Percentiles rank a stretch among this genome's conserved stretches.
These are phyloP conservation scores for Scheffersomyces coipomensis DNA, from an alignment of 805 yeast genomes.

Conservation along the genomic window DNA sequence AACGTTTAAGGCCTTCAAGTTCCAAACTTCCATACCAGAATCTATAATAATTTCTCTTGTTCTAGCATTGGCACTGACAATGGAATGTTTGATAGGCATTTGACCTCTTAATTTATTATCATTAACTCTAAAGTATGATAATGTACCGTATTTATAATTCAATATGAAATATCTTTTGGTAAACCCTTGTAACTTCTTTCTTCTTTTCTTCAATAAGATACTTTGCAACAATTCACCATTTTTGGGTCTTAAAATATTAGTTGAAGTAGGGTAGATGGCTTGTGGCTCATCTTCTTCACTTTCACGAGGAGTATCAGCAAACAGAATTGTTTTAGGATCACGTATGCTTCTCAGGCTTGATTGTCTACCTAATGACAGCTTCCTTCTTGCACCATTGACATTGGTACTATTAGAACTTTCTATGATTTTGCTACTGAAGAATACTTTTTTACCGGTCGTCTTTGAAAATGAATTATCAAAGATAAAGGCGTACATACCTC, in stretches of 20 bases:
- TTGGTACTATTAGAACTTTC: no score
- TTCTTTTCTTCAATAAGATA: slow-evolving; percentile 67
- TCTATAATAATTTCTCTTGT: slow-evolving; percentile 75
- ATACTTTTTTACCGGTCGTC: slow-evolving; percentile 75
- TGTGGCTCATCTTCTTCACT: slow-evolving; percentile 1
- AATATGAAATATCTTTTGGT: slow-evolving; percentile 81
- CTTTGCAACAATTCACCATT: slow-evolving; percentile 80
- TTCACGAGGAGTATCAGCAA: neutral
- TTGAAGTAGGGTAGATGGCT: slow-evolving; percentile 38
- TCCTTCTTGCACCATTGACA: neutral
- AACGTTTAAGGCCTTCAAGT: slow-evolving; percentile 62
- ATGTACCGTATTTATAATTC: slow-evolving; percentile 76
- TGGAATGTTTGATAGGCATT: slow-evolving; percentile 81
- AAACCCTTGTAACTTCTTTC: slow-evolving; percentile 84
- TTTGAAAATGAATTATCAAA: slow-evolving; percentile 91
- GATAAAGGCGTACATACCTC: slow-evolving; percentile 81
- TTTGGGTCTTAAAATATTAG: slow-evolving; percentile 20
- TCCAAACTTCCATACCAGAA: slow-evolving; percentile 96
- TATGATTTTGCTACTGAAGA: slow-evolving; percentile 48
- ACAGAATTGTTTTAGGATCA: neutral
- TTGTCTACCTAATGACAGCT: neutral
- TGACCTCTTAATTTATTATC: slow-evolving; percentile 82
- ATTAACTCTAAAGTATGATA: slow-evolving; percentile 77
- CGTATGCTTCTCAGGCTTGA: neutral
- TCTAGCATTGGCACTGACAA: slow-evolving; percentile 74